A percentile compares a stretch with the other conserved stretches of the same genome.
phyloP scores from a whole-genome alignment of 371 early-diverging fungal species.

The Coemansia sp. region DNA sequence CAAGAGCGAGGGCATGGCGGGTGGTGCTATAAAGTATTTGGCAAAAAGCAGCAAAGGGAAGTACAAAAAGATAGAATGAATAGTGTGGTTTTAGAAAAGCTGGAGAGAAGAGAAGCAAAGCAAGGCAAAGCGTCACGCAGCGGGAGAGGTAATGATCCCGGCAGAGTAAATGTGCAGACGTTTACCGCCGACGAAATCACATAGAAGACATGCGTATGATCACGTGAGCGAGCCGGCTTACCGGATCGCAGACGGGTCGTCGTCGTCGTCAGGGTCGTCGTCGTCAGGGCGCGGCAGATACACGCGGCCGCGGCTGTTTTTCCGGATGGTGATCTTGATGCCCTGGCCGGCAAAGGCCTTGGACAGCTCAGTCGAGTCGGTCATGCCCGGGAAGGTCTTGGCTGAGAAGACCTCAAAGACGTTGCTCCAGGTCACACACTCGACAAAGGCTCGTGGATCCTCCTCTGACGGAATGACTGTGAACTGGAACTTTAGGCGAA shows the following conservation, averaged over 20 bases:
- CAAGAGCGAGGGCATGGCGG: slow-evolving; percentile 2
- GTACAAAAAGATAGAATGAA: not conserved
- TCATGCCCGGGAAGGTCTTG: slow-evolving; percentile 68
- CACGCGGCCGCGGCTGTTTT: slow-evolving; percentile 41
- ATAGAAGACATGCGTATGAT: not conserved
- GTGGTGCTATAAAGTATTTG: not conserved
- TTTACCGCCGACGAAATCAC: not conserved
- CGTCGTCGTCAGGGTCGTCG: slow-evolving; percentile 34
- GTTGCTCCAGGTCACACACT: slow-evolving; percentile 50
- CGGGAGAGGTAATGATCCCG: not conserved
- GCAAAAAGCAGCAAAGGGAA: not conserved
- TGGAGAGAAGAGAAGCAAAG: not conserved
- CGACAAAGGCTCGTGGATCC: slow-evolving; percentile 48
- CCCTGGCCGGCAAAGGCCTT: slow-evolving; percentile 63
- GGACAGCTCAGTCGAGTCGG: slow-evolving; percentile 64
- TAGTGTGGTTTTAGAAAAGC: not conserved
- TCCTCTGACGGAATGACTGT: slow-evolving; percentile 47
- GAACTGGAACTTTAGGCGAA: slow-evolving; percentile 54
- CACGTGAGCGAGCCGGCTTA: slow-evolving; percentile 9
- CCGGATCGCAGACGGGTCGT: slow-evolving; percentile 22
- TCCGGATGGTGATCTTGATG: slow-evolving; percentile 61
- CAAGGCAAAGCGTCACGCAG: not conserved
- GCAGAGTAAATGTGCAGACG: too few relatives aligned
- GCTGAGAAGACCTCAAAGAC: slow-evolving; percentile 61
- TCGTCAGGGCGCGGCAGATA: slow-evolving; percentile 32